Evolutionary conservation across 768 basidiomycete genomes (phyloP), one percentile per base, ranked within the genome.

Genomic region (Clathrus columnatus): DNA sequence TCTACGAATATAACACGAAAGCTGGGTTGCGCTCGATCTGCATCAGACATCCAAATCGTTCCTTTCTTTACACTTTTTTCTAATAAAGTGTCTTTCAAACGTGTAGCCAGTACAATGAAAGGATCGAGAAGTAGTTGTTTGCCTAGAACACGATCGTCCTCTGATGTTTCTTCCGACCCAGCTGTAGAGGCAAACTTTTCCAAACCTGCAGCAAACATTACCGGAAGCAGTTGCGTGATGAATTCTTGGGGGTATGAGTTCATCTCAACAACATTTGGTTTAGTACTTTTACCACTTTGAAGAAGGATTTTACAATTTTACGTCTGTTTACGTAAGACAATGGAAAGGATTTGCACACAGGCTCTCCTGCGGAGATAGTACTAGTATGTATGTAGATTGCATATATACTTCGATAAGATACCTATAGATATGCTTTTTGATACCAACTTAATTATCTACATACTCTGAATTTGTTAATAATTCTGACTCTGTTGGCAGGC

Each of bases 141-240:
- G 20, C 42, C 65, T 69, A 17, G 66, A 59, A 11, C 64, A 27
- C 27, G 70, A 62, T 46, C 50, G 64, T 48, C n/a, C 59, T 50
- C 0, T 60, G 61, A 6, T 67, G 57, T 36, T 63, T 61, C 2
- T 66, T 56, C 58, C 14, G 51, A 41, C 20, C 61, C 51, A 1
- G 61, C 26, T 2, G 63, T 4, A 18, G 57, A 44, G 10, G 60
- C 51, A 26, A 65, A 68, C 6, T 62, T 59, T 41, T 83, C 83
- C 45, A 96, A 79, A 1, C 94, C 94, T 23, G 91, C 91, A 18
- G 93, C 87, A 66, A 96, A 95, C 88, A 98, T 89, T 36, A 98
- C 83, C 14, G 95, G 95, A 18, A 82, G 84, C 43, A 91, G 80
- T 67, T 96, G 93, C n/a, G 80, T 75, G 61, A 96, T 74, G 59